Base-by-base conservation (phyloP, 106 monocot genomes). In the Dioscorea zingiberensis region DNA sequence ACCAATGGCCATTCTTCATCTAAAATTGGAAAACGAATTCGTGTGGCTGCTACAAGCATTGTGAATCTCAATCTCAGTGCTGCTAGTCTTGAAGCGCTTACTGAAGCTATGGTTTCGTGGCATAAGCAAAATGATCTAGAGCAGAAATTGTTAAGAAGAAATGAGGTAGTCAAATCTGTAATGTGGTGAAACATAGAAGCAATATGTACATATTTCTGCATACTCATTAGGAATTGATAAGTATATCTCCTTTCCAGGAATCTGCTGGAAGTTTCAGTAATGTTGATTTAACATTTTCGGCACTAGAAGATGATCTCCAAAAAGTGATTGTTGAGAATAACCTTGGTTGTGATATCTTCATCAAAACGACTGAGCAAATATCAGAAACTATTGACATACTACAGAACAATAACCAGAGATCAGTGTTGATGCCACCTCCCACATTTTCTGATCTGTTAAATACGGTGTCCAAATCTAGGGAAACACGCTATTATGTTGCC, bases 221-320 rank as follows among this genome's bases (percentile, higher is more conserved):
- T 38, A 38, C 3, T 38, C 9, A 10, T 38, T 1, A 10, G 4
- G 38, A 38, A 38, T 38, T 38, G 38, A 38, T 10, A 2, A 38
- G 38, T 38, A 10, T 38, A 54, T 66, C n/a, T n/a, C n/a, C 29
- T 73, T 71, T 63, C 17, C 73, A 97, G 95, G 97, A 81, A 53
- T 53, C 69, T 73, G 66, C 54, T 71, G 77, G 78, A 65, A 55
- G 54, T 54, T 68, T 71, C 25, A 77, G 21, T 27, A 55, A 53
- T 51, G 49, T 55, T 70, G 66, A 69, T 58, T 55, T 65, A 63
- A 55, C 64, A 17, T 69, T 74, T 64, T 92, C 97, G 70, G 97
- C 97, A 55, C 62, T 97, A 66, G 92, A 97, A 73, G 92, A 97
- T 84, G 91, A 97, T 62, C 74, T 85, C 28, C 85, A 79, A 49